phyloP scores from a whole-genome alignment of 176 grass and related monocot genomes.

The barley (Hordeum vulgare) region MorexV3_pseudomolecules_assembly NC_058523.1:282516783-282517282 shows the following conservation, averaged over 20 bases:
- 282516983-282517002: background rate
- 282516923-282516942: slow-evolving; percentile 75
- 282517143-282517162: too few species aligned
- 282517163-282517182: too few species aligned
- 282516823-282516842: background rate
- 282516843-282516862: slow-evolving; percentile 86
- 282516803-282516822: background rate
- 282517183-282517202: too few species aligned
- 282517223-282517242: too few species aligned
- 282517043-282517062: too few species aligned
- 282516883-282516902: slow-evolving; percentile 75
- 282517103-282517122: too few species aligned
- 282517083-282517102: too few species aligned
- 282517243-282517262: background rate
- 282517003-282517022: background rate
- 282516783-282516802: background rate
- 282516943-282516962: slow-evolving; percentile 95
- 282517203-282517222: too few species aligned
- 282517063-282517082: too few species aligned
- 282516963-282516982: slow-evolving; percentile 49
- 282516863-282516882: slow-evolving; percentile 89
- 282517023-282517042: too few species aligned
- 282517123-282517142: too few species aligned
- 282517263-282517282: background rate
- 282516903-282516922: slow-evolving; percentile 75